Conservation (phyloP, 352 stramenopile genomes). For the Pythium aphanidermatum region DNA sequence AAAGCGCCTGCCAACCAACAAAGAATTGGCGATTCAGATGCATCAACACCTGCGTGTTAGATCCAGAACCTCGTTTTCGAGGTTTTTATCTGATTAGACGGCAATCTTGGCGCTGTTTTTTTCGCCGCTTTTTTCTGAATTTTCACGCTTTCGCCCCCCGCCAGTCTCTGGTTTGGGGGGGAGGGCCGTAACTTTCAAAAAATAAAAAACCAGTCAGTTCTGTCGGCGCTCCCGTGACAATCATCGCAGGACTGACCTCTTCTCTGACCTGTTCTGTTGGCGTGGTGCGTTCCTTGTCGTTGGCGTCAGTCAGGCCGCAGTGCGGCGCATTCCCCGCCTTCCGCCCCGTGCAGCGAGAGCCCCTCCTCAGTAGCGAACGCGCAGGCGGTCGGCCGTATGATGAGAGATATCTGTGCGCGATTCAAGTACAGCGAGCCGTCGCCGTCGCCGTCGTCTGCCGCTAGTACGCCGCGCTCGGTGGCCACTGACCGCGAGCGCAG, state of each 20-base stretch:
- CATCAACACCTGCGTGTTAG: background rate
- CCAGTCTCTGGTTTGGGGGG: background rate
- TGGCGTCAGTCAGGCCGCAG: slow-evolving; percentile 8
- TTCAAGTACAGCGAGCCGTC: slow-evolving; percentile 65
- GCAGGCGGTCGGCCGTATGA: slow-evolving; percentile 6
- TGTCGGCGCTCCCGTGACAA: too few relatives aligned
- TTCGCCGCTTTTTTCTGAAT: slow-evolving; percentile 1
- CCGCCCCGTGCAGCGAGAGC: too few relatives aligned
- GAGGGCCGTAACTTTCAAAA: background rate
- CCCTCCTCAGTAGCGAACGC: too few relatives aligned
- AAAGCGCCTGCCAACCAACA: background rate
- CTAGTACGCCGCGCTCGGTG: slow-evolving; percentile 6
- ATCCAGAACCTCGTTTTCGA: slow-evolving; percentile 2
- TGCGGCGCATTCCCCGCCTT: slow-evolving; percentile 7
- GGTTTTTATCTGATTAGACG: slow-evolving; percentile 13
- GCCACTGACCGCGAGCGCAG: slow-evolving; percentile 15
- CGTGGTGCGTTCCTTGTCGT: too few relatives aligned
- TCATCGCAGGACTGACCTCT: too few relatives aligned
- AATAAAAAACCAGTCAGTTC: too few relatives aligned
- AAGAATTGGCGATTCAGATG: slow-evolving; percentile 1
- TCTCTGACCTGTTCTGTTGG: too few relatives aligned
- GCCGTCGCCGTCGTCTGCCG: slow-evolving; percentile 1
- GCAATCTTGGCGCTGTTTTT: too few relatives aligned
- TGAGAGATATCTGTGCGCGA: slow-evolving; percentile 40
- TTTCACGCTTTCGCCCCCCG: background rate